Conservation (phyloP, 208 protist genomes). For the Trypanosoma brucei region DNA sequence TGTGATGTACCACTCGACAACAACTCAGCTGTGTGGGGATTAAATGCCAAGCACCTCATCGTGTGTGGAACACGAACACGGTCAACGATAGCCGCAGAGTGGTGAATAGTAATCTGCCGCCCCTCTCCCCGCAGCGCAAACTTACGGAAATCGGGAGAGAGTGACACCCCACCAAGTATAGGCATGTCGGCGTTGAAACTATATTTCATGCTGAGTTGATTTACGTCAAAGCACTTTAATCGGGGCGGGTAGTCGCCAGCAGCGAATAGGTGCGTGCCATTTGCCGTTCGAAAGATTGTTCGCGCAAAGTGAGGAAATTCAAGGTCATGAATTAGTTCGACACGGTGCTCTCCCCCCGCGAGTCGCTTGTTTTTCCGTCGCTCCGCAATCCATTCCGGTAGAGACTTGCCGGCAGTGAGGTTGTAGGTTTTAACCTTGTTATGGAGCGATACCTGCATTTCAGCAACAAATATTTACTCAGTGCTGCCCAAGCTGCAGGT, state of each 20-base stretch:
- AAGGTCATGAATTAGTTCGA: constrained; percentile 87
- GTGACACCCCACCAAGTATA: constrained; percentile 71
- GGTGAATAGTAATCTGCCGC: constrained; percentile 80
- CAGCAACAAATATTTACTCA: background rate
- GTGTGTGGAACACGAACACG: constrained; percentile 79
- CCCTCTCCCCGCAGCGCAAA: constrained; percentile 80
- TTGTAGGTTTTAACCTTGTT: constrained; percentile 89
- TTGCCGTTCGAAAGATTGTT: constrained; percentile 70
- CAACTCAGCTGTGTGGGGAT: constrained; percentile 67
- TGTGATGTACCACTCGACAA: constrained; percentile 67
- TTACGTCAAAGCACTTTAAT: constrained; percentile 87
- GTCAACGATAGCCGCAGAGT: constrained; percentile 73
- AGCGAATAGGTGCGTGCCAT: constrained; percentile 82
- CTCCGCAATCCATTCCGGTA: constrained; percentile 84
- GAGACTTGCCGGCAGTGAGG: constrained; percentile 80
- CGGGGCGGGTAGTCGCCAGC: constrained; percentile 86
- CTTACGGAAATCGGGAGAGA: constrained; percentile 87
- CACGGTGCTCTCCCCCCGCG: constrained; percentile 50
- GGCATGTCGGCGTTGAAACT: constrained; percentile 87
- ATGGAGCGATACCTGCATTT: constrained; percentile 84
- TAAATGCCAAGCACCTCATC: constrained; percentile 73
- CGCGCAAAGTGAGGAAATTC: constrained; percentile 84
- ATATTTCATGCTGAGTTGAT: constrained; percentile 90
- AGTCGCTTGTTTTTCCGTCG: constrained; percentile 59
- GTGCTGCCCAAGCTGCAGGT: background rate